phyloP scores from a whole-genome alignment of 176 grass and related monocot species.

The Triticum timopheevii region DNA sequence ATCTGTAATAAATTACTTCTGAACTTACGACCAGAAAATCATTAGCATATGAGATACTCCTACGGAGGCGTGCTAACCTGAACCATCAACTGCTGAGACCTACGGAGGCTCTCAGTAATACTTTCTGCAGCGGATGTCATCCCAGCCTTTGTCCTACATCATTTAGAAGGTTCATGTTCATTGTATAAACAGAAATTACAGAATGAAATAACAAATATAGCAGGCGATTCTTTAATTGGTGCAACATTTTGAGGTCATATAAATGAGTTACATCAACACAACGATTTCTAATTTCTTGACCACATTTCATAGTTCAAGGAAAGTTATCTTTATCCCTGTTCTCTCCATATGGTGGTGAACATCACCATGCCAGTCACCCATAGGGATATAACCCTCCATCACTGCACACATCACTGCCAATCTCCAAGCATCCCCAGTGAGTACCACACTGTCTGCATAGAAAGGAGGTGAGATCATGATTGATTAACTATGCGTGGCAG shows the following conservation, averaged over 20 bases:
- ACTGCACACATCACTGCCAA: not conserved
- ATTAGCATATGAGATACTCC: constrained; percentile 1
- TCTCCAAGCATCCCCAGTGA: not conserved
- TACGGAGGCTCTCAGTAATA: constrained; percentile 82
- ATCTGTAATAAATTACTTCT: not conserved
- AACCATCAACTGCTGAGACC: constrained; percentile 87
- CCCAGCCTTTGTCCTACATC: constrained; percentile 77
- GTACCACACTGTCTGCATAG: too few species aligned
- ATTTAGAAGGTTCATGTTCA: not conserved
- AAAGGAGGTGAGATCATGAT: too few species aligned
- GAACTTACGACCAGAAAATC: constrained; percentile 3
- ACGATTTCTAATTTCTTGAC: not conserved
- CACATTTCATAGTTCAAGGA: not conserved
- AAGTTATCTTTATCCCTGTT: not conserved
- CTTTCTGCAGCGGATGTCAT: constrained; percentile 95
- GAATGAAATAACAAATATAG: not conserved
- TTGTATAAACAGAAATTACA: not conserved
- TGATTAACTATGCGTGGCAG: not conserved
- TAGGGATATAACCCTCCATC: not conserved
- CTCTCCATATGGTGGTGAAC: not conserved
- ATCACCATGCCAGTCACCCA: not conserved
- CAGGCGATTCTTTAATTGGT: not conserved
- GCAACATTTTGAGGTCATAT: not conserved
- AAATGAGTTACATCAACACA: not conserved
- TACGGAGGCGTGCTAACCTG: constrained; percentile 52